Evolutionary conservation across 2,329 filamentous ascomycete species (phyloP).

Genomic region (Myriosclerotinia curreyana): DNA sequence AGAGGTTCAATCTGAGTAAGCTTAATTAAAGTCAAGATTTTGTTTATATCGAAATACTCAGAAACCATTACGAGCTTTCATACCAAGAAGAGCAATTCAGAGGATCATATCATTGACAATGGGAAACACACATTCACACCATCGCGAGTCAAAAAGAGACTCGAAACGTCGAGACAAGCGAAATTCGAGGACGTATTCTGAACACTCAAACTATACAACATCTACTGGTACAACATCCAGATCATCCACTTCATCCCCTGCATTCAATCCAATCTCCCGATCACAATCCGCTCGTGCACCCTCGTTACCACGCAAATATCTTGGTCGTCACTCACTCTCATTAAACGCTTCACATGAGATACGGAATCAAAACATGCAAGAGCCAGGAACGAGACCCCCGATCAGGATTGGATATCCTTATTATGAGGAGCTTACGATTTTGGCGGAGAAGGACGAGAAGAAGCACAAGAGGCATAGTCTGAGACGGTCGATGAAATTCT

Average conservation of each 20-base stretch:
- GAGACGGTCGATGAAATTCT: slow-evolving; percentile 1
- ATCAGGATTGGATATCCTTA: slow-evolving; percentile 24
- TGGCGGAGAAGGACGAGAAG: slow-evolving; percentile 8
- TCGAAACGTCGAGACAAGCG: neutral
- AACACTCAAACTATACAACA: slow-evolving; percentile 1
- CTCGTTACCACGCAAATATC: neutral
- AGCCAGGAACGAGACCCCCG: slow-evolving; percentile 7
- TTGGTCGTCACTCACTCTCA: slow-evolving; percentile 1
- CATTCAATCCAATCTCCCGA: neutral
- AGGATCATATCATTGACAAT: neutral
- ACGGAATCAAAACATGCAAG: neutral
- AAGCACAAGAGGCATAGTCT: slow-evolving; percentile 15
- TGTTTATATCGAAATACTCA: neutral
- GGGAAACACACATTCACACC: slow-evolving; percentile 17
- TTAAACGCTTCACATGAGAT: slow-evolving; percentile 1
- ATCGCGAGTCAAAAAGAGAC: neutral
- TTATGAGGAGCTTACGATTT: slow-evolving; percentile 21
- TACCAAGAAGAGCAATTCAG: too few relatives aligned
- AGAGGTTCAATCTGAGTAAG: neutral
- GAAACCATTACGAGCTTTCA: neutral
- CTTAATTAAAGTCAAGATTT: neutral
- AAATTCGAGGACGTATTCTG: slow-evolving; percentile 15
- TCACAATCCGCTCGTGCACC: slow-evolving; percentile 2
- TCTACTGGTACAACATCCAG: slow-evolving; percentile 1
- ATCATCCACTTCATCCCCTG: neutral